Evolutionary conservation across 2,329 filamentous ascomycete genomes (phyloP).

Genomic region (Cadophora gregata): DNA sequence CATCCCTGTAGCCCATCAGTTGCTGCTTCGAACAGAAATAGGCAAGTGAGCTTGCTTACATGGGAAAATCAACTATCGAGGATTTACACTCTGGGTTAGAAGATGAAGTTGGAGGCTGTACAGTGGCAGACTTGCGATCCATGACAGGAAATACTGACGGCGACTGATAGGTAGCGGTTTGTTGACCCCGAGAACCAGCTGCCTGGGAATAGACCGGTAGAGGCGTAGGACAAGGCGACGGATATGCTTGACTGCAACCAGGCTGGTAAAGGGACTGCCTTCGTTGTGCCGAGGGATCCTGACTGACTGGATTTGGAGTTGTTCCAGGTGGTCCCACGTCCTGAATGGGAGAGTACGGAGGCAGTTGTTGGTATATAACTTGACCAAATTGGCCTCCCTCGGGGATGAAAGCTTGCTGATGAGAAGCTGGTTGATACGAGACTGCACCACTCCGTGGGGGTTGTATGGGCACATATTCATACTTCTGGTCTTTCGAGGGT

Average conservation of each 20-base stretch:
- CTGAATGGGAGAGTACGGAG: conserved; percentile 13
- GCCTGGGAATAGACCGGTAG: conserved; percentile 15
- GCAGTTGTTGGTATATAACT: neutral
- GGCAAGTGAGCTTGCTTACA: neutral
- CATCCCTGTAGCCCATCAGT: conserved; percentile 8
- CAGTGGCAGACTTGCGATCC: neutral
- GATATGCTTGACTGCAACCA: neutral
- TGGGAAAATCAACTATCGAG: neutral
- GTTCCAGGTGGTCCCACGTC: neutral
- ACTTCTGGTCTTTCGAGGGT: conserved; percentile 27
- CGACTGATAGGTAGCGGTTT: neutral
- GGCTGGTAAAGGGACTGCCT: neutral
- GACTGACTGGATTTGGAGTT: neutral
- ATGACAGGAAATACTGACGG: conserved; percentile 4
- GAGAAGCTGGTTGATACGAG: conserved; percentile 17
- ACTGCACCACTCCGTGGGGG: neutral
- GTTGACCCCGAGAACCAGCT: neutral
- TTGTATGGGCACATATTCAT: conserved; percentile 25
- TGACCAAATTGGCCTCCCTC: neutral
- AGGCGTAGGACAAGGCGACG: conserved; percentile 16
- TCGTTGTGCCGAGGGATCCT: neutral
- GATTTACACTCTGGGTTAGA: neutral
- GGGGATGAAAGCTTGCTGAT: conserved; percentile 20
- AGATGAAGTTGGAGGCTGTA: neutral
- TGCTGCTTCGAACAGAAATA: neutral